Evolutionary conservation across 1,284 basidiomycete genomes (phyloP).

Genomic region (Marasmius oreades): DNA sequence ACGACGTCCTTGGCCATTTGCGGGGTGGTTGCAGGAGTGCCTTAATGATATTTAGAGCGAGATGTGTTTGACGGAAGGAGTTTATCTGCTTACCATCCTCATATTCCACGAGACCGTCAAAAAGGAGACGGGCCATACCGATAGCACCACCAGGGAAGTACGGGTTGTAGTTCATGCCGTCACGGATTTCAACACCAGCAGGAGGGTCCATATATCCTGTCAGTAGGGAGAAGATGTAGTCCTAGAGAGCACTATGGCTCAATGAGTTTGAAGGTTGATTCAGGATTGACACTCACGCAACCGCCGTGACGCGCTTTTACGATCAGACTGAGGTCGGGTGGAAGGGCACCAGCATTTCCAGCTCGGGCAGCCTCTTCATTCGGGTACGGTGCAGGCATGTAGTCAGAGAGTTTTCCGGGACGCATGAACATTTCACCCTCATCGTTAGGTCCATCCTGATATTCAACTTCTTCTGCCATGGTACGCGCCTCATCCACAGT

Average conservation of each 20-base stretch:
- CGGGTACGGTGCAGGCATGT: conserved; percentile 93
- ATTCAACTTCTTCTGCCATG: conserved; percentile 97
- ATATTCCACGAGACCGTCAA: conserved; percentile 94
- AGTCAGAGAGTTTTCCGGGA: conserved; percentile 96
- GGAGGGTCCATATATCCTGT: conserved; percentile 98
- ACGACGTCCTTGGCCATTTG: conserved; percentile 99
- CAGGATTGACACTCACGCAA: conserved; percentile 53
- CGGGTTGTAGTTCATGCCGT: conserved; percentile 97
- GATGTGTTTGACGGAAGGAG: conserved; percentile 6
- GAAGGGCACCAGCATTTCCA: conserved; percentile 91
- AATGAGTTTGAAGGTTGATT: neutral
- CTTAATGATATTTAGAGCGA: conserved; percentile 36
- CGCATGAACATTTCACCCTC: conserved; percentile 98
- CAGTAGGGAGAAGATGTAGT: conserved; percentile 96
- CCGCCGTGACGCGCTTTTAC: conserved; percentile 98
- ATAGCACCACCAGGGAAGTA: conserved; percentile 98
- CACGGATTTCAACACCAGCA: conserved; percentile 93
- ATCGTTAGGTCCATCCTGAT: conserved; percentile 94
- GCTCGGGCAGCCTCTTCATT: conserved; percentile 98
- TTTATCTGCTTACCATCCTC: conserved; percentile 67
- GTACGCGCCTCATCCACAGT: conserved; percentile 88
- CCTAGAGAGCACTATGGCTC: conserved; percentile 44
- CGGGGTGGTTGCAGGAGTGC: conserved; percentile 95
- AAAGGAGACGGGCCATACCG: conserved; percentile 96
- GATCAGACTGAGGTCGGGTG: conserved; percentile 96